phyloP scores from a whole-genome alignment of 768 basidiomycete genomes.

The Lactifluus rugatus region DNA sequence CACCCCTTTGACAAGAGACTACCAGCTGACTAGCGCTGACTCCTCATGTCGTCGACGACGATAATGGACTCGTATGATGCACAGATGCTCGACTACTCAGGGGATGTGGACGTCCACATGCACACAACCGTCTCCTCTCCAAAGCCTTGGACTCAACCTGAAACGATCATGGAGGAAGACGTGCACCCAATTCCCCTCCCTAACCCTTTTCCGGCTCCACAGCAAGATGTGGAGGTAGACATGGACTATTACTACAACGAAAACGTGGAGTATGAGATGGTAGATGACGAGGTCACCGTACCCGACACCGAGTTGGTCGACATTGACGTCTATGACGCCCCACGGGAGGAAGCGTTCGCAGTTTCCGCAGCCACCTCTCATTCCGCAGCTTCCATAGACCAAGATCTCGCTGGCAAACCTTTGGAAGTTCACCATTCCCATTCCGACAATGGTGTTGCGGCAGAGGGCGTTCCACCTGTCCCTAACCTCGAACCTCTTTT shows the following conservation, averaged over 20 bases:
- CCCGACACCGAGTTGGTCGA: slow-evolving; percentile 17
- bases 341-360: slow-evolving; percentile 8
- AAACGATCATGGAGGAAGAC: slow-evolving; percentile 21
- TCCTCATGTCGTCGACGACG: slow-evolving; percentile 18
- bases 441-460: slow-evolving; percentile 47
- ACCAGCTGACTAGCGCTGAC: slow-evolving; percentile 1
- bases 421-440: neutral
- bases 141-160: slow-evolving; percentile 17
- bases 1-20: neutral
- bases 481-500: slow-evolving; percentile 33
- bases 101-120: slow-evolving; percentile 19
- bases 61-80: slow-evolving; percentile 20
- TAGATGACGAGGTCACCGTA: slow-evolving; percentile 11
- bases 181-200: slow-evolving; percentile 3
- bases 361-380: neutral
- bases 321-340: slow-evolving; percentile 18
- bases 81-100: slow-evolving; percentile 20
- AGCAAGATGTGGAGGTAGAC: slow-evolving; percentile 20
- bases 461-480: slow-evolving; percentile 62
- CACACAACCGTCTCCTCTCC: slow-evolving; percentile 19
- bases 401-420: neutral
- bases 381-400: neutral
- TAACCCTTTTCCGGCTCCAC: slow-evolving; percentile 8
- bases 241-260: slow-evolving; percentile 19
- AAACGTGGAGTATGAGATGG: slow-evolving; percentile 20